Evolutionary conservation across 306 rosid genomes (phyloP), one percentile per base, ranked within the genome.

Genomic region (Quercus variabilis): DNA sequence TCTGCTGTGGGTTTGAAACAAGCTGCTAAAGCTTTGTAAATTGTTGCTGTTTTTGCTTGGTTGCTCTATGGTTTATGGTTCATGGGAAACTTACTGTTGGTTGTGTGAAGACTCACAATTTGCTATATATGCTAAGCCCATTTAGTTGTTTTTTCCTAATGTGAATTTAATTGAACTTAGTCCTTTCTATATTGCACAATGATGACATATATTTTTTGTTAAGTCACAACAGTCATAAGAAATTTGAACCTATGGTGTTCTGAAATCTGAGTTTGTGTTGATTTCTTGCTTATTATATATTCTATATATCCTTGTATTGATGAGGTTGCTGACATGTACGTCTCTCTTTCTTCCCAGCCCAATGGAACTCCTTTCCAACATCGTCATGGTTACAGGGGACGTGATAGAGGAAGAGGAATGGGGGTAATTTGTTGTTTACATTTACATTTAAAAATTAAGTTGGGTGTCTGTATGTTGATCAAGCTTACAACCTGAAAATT

Each of bases 381-480:
- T 85, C 89, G 80, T 78, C 88, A 86, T 51, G 79, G 76, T 76
- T 89, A 90, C 71, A 74, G 96, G 80, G 97, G 96, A 55, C 94
- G 86, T 5, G 98, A 88, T 77, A 85, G 96, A 84, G 98, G 97
- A 73, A 85, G 89, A 77, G 94, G 91, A 80, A 35, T 46, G 81
- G 94, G 87, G 94, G 98, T 94, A 92, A 88, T 76, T 35, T 28
- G 56, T 31, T 75, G 8, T 79, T 79, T 73, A 3, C 62, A 70
- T 63, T 56, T 74, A 62, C 14, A 9, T 67, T 57, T 79, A 75
- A 57, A 63, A 55, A 71, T 67, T 74, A 75, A 74, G 41, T 55
- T 26, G 49, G 59, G 14, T 54, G 30, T 59, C 28, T n/a, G 60
- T 10, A 35, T n/a, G 52, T 68, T 19, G 49, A 35, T 78, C 72